Conservation (phyloP, 208 protist genomes). For the Novymonas esmeraldas region DNA sequence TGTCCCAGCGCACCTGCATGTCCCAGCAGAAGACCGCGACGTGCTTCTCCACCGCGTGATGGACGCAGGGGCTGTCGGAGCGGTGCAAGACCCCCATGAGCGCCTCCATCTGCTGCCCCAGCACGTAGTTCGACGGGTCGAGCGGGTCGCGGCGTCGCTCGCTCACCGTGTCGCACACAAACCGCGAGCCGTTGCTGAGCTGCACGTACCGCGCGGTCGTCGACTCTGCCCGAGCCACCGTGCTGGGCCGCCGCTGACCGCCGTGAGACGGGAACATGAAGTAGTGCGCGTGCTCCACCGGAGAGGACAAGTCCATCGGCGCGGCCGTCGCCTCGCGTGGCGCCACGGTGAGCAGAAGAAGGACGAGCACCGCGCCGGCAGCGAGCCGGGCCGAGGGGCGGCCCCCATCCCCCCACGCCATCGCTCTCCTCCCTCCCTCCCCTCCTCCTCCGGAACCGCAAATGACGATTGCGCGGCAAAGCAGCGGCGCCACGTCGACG, state of each 20-base stretch:
- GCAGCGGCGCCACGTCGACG: no score
- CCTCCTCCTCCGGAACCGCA: neutral
- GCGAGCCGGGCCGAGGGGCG: neutral
- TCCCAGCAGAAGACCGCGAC: constrained; percentile 22
- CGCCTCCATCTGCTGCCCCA: constrained; percentile 12
- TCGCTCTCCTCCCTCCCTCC: neutral
- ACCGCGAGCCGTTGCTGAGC: constrained; percentile 35
- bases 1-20: constrained; percentile 9
- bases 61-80: constrained; percentile 2
- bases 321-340: neutral
- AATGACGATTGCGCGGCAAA: no score
- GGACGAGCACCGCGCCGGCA: neutral
- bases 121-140: neutral
- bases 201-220: constrained; percentile 25
- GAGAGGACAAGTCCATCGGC: constrained; percentile 9
- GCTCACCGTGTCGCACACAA: constrained; percentile 15
- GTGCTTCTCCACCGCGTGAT: neutral
- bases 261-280: constrained; percentile 15
- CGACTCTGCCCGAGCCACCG: neutral
- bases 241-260: neutral
- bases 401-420: neutral
- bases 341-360: neutral
- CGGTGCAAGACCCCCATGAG: constrained; percentile 4
- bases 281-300: constrained; percentile 19
- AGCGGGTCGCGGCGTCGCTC: constrained; percentile 4